Percentiles rank a stretch among this genome's conserved stretches.
Conservation (phyloP, 1,284 basidiomycete species). For the Marasmius oreades region DNA sequence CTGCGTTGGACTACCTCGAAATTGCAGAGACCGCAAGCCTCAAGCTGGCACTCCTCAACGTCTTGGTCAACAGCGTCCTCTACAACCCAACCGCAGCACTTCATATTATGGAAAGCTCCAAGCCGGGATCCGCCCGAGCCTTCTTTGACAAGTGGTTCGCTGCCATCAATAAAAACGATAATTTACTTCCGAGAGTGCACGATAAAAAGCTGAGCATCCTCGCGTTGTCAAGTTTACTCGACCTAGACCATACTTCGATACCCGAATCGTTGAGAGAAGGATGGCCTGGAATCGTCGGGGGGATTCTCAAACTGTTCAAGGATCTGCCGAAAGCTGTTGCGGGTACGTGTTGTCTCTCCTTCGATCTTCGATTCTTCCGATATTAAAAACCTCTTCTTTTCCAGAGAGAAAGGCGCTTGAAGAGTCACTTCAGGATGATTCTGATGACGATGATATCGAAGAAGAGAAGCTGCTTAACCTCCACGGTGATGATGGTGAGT, state of each 20-base stretch:
- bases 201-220: constrained; percentile 85
- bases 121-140: constrained; percentile 52
- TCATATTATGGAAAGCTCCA: constrained; percentile 66
- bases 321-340: constrained; percentile 71
- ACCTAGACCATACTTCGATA: constrained; percentile 55
- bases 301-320: constrained; percentile 69
- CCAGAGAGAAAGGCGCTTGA: constrained; percentile 69
- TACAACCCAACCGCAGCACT: constrained; percentile 82
- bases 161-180: constrained; percentile 54
- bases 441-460: constrained; percentile 55
- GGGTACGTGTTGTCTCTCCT: constrained; percentile 35
- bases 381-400: too few relatives aligned
- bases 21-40: constrained; percentile 60
- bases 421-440: constrained; percentile 53
- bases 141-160: constrained; percentile 85
- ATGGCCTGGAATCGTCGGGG: constrained; percentile 72
- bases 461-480: constrained; percentile 65
- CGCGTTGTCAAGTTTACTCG: constrained; percentile 72
- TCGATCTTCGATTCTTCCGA: constrained; percentile 2
- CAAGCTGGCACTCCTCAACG: constrained; percentile 76
- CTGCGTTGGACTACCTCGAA: constrained; percentile 57
- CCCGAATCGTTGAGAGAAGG: constrained; percentile 61
- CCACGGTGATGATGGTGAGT: constrained; percentile 67
- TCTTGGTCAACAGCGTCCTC: constrained; percentile 80
- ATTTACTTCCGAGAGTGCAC: constrained; percentile 77